These are phyloP conservation scores for Zasmidium citrigriseum DNA, from an alignment of 2,329 filamentous ascomycete genomes.

Conservation along the genomic window DNA sequence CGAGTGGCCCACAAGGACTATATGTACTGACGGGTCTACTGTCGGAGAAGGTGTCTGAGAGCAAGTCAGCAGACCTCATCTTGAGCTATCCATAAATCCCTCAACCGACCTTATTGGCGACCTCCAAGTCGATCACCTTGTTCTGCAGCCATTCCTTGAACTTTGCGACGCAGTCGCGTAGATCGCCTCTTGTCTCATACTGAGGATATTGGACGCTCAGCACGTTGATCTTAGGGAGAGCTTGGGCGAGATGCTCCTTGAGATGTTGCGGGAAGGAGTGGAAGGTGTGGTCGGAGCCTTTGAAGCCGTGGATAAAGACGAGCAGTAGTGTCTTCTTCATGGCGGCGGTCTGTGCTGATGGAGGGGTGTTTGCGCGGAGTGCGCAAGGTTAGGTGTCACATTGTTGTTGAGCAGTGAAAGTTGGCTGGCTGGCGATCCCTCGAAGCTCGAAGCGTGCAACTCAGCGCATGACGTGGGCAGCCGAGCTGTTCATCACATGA, in stretches of 20 bases:
- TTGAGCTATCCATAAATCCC: not conserved
- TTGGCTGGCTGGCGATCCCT: not conserved
- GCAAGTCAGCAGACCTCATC: not conserved
- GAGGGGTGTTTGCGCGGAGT: not conserved
- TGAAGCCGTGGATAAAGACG: conserved; percentile 88
- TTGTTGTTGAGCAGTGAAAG: no score
- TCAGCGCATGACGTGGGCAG: not conserved
- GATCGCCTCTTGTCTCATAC: conserved; percentile 79
- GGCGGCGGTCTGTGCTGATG: not conserved
- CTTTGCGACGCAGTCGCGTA: conserved; percentile 67
- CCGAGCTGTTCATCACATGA: not conserved
- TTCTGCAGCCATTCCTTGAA: conserved; percentile 86
- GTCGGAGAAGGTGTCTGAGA: conserved; percentile 74
- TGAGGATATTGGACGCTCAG: conserved; percentile 72
- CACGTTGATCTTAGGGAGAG: conserved; percentile 69
- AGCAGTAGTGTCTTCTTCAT: conserved; percentile 74
- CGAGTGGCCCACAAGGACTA: conserved; percentile 81
- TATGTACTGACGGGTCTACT: conserved; percentile 79
- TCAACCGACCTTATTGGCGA: conserved; percentile 58
- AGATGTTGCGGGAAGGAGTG: conserved; percentile 74
- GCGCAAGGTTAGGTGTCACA: not conserved
- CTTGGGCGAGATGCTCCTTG: conserved; percentile 61
- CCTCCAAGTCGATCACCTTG: conserved; percentile 91
- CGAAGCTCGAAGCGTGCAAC: not conserved
- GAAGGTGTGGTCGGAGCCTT: conserved; percentile 80